Evolutionary conservation across 177 flowering plant species (phyloP), one percentile per base, ranked within the genome.

Genomic region (Tripterygium wilfordii): DNA sequence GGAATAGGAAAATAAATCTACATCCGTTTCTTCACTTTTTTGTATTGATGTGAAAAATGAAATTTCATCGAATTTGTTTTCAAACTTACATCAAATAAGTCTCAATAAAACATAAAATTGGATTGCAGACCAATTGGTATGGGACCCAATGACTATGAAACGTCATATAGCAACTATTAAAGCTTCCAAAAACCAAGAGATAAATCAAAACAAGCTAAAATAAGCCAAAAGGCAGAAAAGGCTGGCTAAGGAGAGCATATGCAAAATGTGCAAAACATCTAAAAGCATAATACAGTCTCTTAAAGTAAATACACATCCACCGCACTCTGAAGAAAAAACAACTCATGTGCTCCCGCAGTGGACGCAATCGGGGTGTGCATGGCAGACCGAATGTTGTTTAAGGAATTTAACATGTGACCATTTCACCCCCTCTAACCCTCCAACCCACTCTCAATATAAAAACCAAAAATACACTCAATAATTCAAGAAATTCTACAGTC

Each of bases 81-180:
- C n/a, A n/a, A n/a, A n/a, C n/a, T n/a, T n/a, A n/a, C n/a, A n/a
- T n/a, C n/a, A n/a, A n/a, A n/a, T n/a, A n/a, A n/a, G n/a, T n/a
- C n/a, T n/a, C n/a, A 45, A 0, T n/a, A 22, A 17, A 14, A 37
- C 14, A 49, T 12, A 33, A 23, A 22, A 2, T 1, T 32, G 29
- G 25, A 2, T 13, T 23, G 1, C 21, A 51, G 46, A 50, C 32
- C 19, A 45, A 40, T 7, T 22, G 10, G 10, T 12, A 56, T 51
- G 58, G 62, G 59, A 23, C 65, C 61, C 61, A 42, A 55, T 19
- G 22, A 16, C 49, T 44, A 14, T 30, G 27, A 30, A 58, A 39
- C 36, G 42, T 16, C 7, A 21, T 21, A 12, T 5, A 39, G 25
- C 33, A 37, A 43, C 32, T 51, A 60, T 60, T 48, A 54, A 49